These are phyloP conservation scores for Dactylis glomerata DNA, from an alignment of 176 grass and related monocot species.

Conservation along the genomic window DNA sequence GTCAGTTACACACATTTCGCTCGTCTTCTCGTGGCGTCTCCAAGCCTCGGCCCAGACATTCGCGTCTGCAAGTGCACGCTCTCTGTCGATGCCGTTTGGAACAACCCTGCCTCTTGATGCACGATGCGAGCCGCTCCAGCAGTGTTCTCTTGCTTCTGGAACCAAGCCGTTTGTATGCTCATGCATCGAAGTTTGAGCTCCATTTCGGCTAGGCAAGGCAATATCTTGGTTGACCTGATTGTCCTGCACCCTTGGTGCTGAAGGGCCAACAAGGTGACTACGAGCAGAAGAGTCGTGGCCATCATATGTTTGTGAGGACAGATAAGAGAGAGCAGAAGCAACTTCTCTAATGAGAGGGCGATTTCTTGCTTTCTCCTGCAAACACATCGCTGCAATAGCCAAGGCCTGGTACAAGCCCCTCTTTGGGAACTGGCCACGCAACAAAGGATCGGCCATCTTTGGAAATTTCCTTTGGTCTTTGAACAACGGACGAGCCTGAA, in stretches of 20 bases:
- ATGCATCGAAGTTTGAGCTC: slow-evolving; percentile 10
- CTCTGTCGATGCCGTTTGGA: slow-evolving; percentile 27
- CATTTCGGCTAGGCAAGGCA: neutral
- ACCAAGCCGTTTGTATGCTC: neutral
- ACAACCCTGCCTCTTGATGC: slow-evolving; percentile 26
- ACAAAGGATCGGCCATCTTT: slow-evolving; percentile 69
- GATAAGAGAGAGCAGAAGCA: slow-evolving; percentile 58
- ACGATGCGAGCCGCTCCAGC: slow-evolving; percentile 13
- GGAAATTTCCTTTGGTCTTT: slow-evolving; percentile 75
- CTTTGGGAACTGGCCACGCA: slow-evolving; percentile 47
- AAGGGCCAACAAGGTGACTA: slow-evolving; percentile 41
- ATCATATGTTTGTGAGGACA: slow-evolving; percentile 52
- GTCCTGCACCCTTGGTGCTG: slow-evolving; percentile 7
- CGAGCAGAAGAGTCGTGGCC: neutral
- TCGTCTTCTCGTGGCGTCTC: slow-evolving; percentile 38
- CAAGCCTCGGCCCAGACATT: slow-evolving; percentile 47
- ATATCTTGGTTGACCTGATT: slow-evolving; percentile 29
- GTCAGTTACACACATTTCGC: slow-evolving; percentile 11
- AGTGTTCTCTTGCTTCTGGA: slow-evolving; percentile 28
- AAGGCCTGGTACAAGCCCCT: slow-evolving; percentile 62
- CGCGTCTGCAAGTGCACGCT: slow-evolving; percentile 42
- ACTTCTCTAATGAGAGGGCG: slow-evolving; percentile 65
- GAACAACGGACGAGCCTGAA: slow-evolving; percentile 82
- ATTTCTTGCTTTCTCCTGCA: slow-evolving; percentile 62
- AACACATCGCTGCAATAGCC: slow-evolving; percentile 79